phyloP scores from a whole-genome alignment of 148 eudicot genomes.

The Arctostaphylos glauca region DNA sequence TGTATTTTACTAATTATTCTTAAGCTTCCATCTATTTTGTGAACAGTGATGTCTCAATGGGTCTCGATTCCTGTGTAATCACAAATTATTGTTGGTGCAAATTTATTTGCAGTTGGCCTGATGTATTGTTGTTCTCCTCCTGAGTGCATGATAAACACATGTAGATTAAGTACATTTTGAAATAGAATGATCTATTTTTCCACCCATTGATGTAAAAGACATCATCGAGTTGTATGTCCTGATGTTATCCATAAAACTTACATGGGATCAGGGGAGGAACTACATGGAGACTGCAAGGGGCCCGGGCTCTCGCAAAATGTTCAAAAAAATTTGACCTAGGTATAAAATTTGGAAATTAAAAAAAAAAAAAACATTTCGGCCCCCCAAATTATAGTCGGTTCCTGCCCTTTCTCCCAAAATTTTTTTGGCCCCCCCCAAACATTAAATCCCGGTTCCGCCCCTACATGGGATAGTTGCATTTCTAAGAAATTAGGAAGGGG shows the following conservation, averaged over 20 bases:
- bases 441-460: no score
- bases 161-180: neutral
- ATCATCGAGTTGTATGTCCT: neutral
- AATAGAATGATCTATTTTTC: neutral
- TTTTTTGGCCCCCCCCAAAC: no score
- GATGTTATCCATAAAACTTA: neutral
- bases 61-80: neutral
- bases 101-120: neutral
- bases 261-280: no score
- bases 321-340: no score
- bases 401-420: no score
- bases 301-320: no score
- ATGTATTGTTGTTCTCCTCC: neutral
- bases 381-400: no score
- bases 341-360: no score
- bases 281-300: no score
- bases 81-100: neutral
- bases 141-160: neutral
- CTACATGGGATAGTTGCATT: neutral
- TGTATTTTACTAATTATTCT: no score
- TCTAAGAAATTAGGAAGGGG: neutral
- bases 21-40: neutral
- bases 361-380: no score
- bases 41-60: neutral
- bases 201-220: constrained; percentile 13